These are phyloP conservation scores for Zizania palustris DNA, from an alignment of 202 grass and related monocot genomes.

Conservation along the genomic window DNA sequence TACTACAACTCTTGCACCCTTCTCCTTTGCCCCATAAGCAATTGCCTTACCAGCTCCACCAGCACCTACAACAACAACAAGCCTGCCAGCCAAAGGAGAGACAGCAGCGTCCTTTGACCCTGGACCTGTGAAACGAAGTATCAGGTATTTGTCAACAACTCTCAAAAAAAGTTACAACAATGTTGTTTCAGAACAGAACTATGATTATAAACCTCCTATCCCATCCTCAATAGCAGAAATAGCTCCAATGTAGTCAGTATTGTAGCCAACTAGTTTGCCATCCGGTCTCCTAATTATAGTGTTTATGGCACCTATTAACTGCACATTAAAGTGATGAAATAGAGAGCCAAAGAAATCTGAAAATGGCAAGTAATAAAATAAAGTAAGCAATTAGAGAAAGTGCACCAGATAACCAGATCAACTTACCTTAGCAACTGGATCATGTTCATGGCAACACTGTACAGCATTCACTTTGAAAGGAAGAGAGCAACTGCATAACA, in stretches of 20 bases:
- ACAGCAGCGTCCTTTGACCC: slow-evolving; percentile 59
- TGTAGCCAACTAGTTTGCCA: slow-evolving; percentile 90
- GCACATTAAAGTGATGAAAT: slow-evolving; percentile 39
- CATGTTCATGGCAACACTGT: slow-evolving; percentile 76
- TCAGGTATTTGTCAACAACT: slow-evolving; percentile 12
- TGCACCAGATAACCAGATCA: slow-evolving; percentile 7
- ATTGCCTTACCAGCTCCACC: slow-evolving; percentile 95
- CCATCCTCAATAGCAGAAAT: slow-evolving; percentile 99
- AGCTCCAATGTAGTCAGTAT: slow-evolving; percentile 95
- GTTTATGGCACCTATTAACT: slow-evolving; percentile 99
- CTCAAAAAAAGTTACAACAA: background rate
- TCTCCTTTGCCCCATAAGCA: slow-evolving; percentile 90
- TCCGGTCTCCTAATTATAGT: slow-evolving; percentile 77
- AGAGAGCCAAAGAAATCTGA: slow-evolving; percentile 31
- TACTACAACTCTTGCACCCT: slow-evolving; percentile 89
- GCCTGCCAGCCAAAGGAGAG: slow-evolving; percentile 83
- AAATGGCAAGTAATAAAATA: slow-evolving; percentile 22
- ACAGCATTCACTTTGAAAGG: slow-evolving; percentile 92
- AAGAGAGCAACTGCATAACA: slow-evolving; percentile 78
- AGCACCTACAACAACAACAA: slow-evolving; percentile 91
- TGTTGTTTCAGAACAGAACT: background rate
- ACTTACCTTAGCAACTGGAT: slow-evolving; percentile 85
- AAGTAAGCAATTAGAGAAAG: slow-evolving; percentile 31
- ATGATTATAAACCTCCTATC: slow-evolving; percentile 70
- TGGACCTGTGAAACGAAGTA: slow-evolving; percentile 55